A percentile compares a stretch with the other conserved stretches of the same genome.
These are phyloP conservation scores for Filosporella fistucella DNA, from an alignment of 495 filamentous ascomycete species.

Conservation along the genomic window DNA sequence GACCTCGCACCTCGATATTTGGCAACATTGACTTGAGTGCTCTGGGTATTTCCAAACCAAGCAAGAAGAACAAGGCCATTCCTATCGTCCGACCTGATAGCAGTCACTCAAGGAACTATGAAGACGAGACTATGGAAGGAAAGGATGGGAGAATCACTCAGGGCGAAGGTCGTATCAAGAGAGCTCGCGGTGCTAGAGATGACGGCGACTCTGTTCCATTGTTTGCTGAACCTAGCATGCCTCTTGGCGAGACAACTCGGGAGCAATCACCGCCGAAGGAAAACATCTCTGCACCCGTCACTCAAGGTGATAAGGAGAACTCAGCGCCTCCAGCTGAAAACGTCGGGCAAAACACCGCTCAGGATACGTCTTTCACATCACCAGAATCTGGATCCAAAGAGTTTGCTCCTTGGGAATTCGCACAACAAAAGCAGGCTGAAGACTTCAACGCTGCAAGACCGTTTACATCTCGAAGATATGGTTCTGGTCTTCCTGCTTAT, in stretches of 20 bases:
- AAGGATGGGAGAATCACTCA: conserved; percentile 48
- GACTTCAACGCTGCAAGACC: conserved; percentile 32
- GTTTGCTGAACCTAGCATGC: conserved; percentile 52
- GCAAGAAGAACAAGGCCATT: conserved; percentile 73
- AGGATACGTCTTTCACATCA: conserved; percentile 23
- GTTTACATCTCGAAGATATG: conserved; percentile 22
- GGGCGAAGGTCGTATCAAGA: conserved; percentile 62
- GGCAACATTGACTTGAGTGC: conserved; percentile 60
- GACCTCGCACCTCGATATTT: conserved; percentile 52
- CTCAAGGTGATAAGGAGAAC: conserved; percentile 29
- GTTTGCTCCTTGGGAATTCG: conserved; percentile 38
- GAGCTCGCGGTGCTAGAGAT: conserved; percentile 53
- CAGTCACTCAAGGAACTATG: conserved; percentile 28
- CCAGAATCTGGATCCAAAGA: conserved; percentile 32
- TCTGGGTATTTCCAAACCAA: conserved; percentile 53
- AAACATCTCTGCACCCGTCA: conserved; percentile 17
- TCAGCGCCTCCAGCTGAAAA: conserved; percentile 15
- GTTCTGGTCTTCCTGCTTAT: conserved; percentile 25
- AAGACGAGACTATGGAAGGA: conserved; percentile 38
- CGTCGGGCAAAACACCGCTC: neutral
- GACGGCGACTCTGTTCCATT: conserved; percentile 64
- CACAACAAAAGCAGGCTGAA: conserved; percentile 33
- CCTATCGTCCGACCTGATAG: conserved; percentile 71
- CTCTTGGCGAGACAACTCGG: conserved; percentile 43
- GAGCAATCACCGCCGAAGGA: conserved; percentile 31